phyloP scores from a whole-genome alignment of 1,284 basidiomycete species.

The Macrocystidia cucumis region DNA sequence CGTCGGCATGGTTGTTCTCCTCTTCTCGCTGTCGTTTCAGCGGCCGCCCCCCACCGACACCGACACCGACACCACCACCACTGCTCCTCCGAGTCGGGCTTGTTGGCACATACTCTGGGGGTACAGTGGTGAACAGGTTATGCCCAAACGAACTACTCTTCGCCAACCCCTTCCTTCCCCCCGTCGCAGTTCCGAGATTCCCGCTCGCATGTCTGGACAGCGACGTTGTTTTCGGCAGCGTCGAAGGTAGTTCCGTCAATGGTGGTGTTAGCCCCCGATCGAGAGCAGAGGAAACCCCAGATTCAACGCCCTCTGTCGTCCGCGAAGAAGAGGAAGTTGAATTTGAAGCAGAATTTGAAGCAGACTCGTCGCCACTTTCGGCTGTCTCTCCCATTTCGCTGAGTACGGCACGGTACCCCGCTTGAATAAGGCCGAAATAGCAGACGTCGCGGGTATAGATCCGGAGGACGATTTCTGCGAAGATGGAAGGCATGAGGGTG shows the following conservation, averaged over 20 bases:
- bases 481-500: conserved; percentile 47
- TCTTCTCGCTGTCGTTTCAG: too few relatives aligned
- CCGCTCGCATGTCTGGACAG: conserved; percentile 17
- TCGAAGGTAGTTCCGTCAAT: conserved; percentile 23
- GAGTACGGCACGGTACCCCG: conserved; percentile 54
- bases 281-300: not conserved
- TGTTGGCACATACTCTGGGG: conserved; percentile 23
- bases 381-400: conserved; percentile 18
- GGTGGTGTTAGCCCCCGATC: conserved; percentile 16
- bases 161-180: conserved; percentile 1
- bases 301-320: not conserved
- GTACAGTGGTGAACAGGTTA: conserved; percentile 39
- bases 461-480: conserved; percentile 57
- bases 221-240: conserved; percentile 27
- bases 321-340: conserved; percentile 3
- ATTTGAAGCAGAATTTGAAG: conserved; percentile 2
- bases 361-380: conserved; percentile 2
- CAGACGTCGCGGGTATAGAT: conserved; percentile 58
- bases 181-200: conserved; percentile 9
- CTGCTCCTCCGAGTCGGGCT: conserved; percentile 17
- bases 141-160: conserved; percentile 21
- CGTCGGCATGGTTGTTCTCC: too few relatives aligned
- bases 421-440: conserved; percentile 49
- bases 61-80: not conserved
- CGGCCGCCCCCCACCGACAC: not conserved